Conservation (phyloP, 805 yeast genomes). For the Tetrapisispora fleetii region DNA sequence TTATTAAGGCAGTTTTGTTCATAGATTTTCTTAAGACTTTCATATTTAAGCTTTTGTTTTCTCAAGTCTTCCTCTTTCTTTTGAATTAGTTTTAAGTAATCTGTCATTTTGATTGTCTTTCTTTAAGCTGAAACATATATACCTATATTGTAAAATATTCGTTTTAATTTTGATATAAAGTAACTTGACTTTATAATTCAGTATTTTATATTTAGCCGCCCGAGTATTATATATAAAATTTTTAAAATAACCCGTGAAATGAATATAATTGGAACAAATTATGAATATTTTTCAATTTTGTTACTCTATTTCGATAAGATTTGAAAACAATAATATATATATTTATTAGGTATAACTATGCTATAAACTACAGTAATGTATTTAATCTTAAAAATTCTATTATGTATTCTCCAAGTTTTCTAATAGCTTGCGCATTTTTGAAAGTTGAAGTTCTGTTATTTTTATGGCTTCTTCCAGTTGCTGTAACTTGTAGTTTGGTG, state of each 20-base stretch:
- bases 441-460: slow-evolving; percentile 20
- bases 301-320: no score
- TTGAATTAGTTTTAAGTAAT: not conserved
- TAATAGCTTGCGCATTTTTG: slow-evolving; percentile 16
- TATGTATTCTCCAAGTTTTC: slow-evolving; percentile 3
- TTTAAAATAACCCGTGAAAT: not conserved
- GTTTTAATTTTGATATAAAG: no score
- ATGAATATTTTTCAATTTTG: no score
- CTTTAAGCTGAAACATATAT: no score
- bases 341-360: not conserved
- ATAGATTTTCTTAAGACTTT: slow-evolving; percentile 5
- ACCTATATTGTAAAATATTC: no score
- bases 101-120: not conserved
- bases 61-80: slow-evolving; percentile 4
- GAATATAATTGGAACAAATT: no score
- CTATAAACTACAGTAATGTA: not conserved
- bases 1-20: slow-evolving; percentile 6
- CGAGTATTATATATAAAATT: not conserved
- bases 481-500: slow-evolving; percentile 14
- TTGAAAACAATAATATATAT: not conserved
- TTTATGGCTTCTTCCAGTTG: slow-evolving; percentile 20
- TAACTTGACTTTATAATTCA: not conserved
- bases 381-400: not conserved
- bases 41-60: slow-evolving; percentile 2
- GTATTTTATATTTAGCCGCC: not conserved